Base-by-base conservation (phyloP, 2,329 filamentous ascomycete genomes). In the Cadophora sp. region DNA sequence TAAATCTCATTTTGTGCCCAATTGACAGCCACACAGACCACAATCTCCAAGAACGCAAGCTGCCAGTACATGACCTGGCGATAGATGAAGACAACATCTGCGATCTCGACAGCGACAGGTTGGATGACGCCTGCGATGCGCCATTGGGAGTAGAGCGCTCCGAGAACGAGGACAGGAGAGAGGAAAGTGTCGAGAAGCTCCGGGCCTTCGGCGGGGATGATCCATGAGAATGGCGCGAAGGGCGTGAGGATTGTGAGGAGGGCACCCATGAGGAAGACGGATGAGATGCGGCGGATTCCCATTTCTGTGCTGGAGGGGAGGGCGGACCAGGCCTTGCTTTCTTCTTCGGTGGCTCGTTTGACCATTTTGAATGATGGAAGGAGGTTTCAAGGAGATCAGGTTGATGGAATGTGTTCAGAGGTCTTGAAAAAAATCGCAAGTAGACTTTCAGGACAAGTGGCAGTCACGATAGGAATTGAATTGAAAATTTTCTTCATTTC, bases 131-230 rank as follows among this genome's bases (percentile, higher is more conserved):
- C 68, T 9, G 72, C 67, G 30, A 73, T 68, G 14, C 62, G 71
- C 70, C 70, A 73, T 51, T 73, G 71, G 41, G 70, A 71, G 61
- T 66, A 68, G 13, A 72, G 43, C 0, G 68, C 70, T 2, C 68
- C 67, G 48, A 73, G 63, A n/a, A 72, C 56, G 24, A 73, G 62
- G 30, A 67, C 53, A 5, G 67, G 67, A 9, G 67, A 56, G 48
- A 72, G 59, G 50, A 73, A 66, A 20, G 43, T 53, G 56, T 73
- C 72, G 56, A 73, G 68, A 16, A 72, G 36, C 2, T 66, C 62
- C 6, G 70, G 65, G 5, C 70, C 68, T 4, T 65, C 58, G 47
- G 58, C n/a, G 36, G 68, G 61, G 30, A 66, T 39, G n/a, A 71
- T 4, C 70, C 67, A 72, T n/a, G 63, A 56, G 55, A 73, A 69